A percentile compares a stretch with the other conserved stretches of the same genome.
Evolutionary conservation across 2,329 filamentous ascomycete genomes (phyloP).

Genomic region (Tricladium varicosporioides): DNA sequence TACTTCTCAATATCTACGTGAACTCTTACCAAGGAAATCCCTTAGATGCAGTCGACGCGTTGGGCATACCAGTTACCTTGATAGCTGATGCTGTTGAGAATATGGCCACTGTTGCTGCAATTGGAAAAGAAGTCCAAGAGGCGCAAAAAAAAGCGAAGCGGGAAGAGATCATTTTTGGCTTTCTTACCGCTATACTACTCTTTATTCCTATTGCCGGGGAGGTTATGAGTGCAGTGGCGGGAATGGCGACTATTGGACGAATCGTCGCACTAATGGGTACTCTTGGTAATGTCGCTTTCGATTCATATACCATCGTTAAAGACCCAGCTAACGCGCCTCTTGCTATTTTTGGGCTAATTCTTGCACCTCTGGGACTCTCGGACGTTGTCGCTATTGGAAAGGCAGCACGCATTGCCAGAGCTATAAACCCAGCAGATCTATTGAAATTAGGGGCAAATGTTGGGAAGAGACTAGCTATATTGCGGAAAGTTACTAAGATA

Average conservation of each 20-base stretch:
- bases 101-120: neutral
- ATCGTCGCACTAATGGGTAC: neutral
- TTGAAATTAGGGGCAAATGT: too few relatives aligned
- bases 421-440: too few relatives aligned
- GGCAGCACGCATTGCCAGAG: too few relatives aligned
- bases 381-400: neutral
- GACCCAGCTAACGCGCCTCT: conserved; percentile 1
- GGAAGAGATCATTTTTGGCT: neutral
- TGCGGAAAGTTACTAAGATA: too few relatives aligned
- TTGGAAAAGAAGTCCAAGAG: neutral
- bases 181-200: neutral
- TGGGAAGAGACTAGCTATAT: too few relatives aligned
- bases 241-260: neutral
- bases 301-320: neutral
- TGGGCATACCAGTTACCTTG: neutral
- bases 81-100: neutral
- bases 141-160: too few relatives aligned
- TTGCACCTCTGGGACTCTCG: neutral
- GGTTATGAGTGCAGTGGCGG: neutral
- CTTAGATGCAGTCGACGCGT: neutral
- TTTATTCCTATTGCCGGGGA: neutral
- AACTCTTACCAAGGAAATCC: neutral
- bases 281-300: neutral
- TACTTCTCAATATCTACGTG: neutral
- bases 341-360: neutral